Base-by-base conservation (phyloP, 441 rosid genomes). In the Gossypium trilobum region DNA sequence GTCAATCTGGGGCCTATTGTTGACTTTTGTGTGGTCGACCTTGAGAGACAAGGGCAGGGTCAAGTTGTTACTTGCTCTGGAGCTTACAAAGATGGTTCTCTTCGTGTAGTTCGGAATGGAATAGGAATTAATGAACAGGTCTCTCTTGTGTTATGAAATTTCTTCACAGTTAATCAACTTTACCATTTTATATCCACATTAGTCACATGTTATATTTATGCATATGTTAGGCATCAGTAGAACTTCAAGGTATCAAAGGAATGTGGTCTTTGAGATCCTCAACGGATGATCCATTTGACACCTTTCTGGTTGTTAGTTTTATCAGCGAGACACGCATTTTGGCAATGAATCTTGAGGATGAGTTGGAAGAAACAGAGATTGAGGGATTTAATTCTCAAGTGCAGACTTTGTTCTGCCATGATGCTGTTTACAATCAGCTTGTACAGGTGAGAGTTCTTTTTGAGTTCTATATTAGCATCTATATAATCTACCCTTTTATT, bases 61-160 rank as follows among this genome's bases (percentile, higher is more conserved):
- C 99, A 95, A 87, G 99, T 95, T 76, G 99, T 95, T 31, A 95
- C 99, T 62, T 92, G 98, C 82, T 91, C 98, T 74, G 98, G 99
- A 79, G 99, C 99, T 73, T 89, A 87, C 67, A 95, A 95, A 83
- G 99, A 95, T 80, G 99, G 98, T 80, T 95, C 99, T 71, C 95
- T 95, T 68, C 94, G 98, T 56, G 85, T 95, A 63, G 97, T 95
- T 79, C 95, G 99, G 61, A 95, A 95, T 84, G 99, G 99, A 50
- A 92, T 92, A 63, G 99, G 98, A 87, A 95, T 95, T 73, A 95
- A 95, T 75, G 99, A 95, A 75, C 99, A 95, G 98, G 99, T 88
- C 69, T 71, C 77, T 62, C 39, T 73, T 76, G 36, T 33, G 14
- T 80, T 63, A 9, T 11, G 6, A 2, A 39, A 11, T 70, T 50